Conservation (phyloP, 192 early-diverging fungal species). For the Coemansia sp. region DNA sequence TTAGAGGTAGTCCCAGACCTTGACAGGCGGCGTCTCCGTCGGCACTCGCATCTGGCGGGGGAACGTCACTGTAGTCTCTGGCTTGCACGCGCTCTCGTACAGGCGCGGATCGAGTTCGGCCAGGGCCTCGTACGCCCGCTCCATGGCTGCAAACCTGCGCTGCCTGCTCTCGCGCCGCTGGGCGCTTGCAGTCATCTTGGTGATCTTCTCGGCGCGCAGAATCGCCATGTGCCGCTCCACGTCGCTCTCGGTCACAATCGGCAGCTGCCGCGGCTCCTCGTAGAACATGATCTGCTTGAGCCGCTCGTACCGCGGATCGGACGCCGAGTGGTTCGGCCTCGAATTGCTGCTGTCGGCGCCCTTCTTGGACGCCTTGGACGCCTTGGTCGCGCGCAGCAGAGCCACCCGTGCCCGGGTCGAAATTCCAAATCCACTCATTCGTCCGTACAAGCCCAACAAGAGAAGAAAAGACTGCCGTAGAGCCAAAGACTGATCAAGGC, state of each 20-base stretch:
- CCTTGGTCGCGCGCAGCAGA: constrained; percentile 11
- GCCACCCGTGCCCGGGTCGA: too few species aligned
- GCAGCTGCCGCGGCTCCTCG: constrained; percentile 43
- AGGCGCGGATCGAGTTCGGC: constrained; percentile 54
- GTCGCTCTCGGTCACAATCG: constrained; percentile 51
- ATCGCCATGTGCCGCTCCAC: constrained; percentile 63
- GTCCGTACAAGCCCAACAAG: too few species aligned
- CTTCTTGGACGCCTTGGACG: constrained; percentile 6
- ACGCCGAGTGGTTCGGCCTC: constrained; percentile 12
- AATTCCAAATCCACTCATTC: too few species aligned
- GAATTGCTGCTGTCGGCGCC: neutral
- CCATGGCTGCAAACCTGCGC: constrained; percentile 58
- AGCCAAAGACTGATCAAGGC: too few species aligned
- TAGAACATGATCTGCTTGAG: constrained; percentile 70
- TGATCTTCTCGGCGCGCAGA: constrained; percentile 62
- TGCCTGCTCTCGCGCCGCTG: constrained; percentile 43
- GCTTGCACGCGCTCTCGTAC: constrained; percentile 58
- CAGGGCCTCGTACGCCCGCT: constrained; percentile 59
- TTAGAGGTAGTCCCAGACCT: constrained; percentile 60
- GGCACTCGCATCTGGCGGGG: constrained; percentile 68
- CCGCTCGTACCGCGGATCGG: constrained; percentile 58
- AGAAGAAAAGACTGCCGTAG: too few species aligned
- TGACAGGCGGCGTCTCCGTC: constrained; percentile 64
- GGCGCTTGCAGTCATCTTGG: constrained; percentile 48
- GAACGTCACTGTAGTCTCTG: constrained; percentile 55